Conservation (phyloP, 305 asterid species). For the Stenogyne calaminthoides region DNA sequence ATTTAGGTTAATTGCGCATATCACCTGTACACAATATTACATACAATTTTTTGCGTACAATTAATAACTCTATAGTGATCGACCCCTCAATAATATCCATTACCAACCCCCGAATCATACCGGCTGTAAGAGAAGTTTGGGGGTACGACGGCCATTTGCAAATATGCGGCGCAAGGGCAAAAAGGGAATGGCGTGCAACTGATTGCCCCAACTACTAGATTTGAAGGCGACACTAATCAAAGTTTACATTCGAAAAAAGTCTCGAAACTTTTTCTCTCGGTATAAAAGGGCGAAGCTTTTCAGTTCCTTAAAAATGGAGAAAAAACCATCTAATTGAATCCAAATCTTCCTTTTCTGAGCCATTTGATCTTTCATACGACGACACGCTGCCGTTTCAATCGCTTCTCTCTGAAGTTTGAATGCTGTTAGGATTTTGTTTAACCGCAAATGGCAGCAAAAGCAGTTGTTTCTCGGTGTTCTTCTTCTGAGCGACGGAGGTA, state of each 20-base stretch:
- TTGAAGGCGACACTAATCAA: slow-evolving; percentile 23
- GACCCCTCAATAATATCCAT: no score
- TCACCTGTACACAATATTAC: no score
- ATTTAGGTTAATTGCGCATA: no score
- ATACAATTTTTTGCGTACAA: no score
- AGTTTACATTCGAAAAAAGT: slow-evolving; percentile 33
- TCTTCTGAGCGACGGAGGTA: slow-evolving; percentile 60
- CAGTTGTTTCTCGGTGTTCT: slow-evolving; percentile 36
- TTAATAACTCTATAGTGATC: no score
- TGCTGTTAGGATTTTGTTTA: not conserved
- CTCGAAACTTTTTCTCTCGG: slow-evolving; percentile 11
- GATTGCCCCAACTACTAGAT: slow-evolving; percentile 31
- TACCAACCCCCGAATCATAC: no score
- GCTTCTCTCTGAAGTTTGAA: not conserved
- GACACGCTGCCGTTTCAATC: slow-evolving; percentile 7
- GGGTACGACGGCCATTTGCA: slow-evolving; percentile 37
- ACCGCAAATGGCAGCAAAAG: slow-evolving; percentile 52
- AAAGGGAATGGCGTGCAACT: slow-evolving; percentile 24
- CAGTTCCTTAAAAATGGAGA: slow-evolving; percentile 21
- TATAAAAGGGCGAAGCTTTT: slow-evolving; percentile 34
- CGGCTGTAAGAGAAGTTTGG: no score
- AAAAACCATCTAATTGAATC: slow-evolving; percentile 19
- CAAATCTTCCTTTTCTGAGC: slow-evolving; percentile 15
- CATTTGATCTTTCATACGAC: slow-evolving; percentile 16
- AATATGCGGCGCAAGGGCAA: slow-evolving; percentile 40